These are phyloP conservation scores for Oenanthe javanica DNA, from an alignment of 140 eudicot genomes.

Conservation along the genomic window DNA sequence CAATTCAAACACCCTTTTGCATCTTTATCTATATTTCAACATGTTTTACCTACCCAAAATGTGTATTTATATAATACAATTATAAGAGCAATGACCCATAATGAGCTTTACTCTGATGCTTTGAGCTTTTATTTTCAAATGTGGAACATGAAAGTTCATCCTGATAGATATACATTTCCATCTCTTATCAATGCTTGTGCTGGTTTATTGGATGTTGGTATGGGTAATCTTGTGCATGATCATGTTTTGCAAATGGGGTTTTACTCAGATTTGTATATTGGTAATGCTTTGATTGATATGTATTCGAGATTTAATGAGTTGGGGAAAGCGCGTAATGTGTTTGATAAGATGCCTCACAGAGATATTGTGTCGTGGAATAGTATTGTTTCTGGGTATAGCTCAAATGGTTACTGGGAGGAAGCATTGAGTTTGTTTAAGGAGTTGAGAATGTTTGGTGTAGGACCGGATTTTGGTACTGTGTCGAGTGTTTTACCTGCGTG, in stretches of 20 bases:
- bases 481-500: conserved; percentile 51
- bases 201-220: conserved; percentile 26
- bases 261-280: conserved; percentile 50
- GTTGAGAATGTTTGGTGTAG: conserved; percentile 29
- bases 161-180: conserved; percentile 62
- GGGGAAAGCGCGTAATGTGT: conserved; percentile 38
- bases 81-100: conserved; percentile 62
- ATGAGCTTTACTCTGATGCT: conserved; percentile 44
- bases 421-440: conserved; percentile 32
- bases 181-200: conserved; percentile 69
- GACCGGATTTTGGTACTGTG: conserved; percentile 38
- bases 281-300: conserved; percentile 66
- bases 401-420: conserved; percentile 56
- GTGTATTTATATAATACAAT: conserved; percentile 56
- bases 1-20: conserved; percentile 42
- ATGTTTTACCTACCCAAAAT: conserved; percentile 23
- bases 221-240: conserved; percentile 35
- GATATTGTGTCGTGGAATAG: conserved; percentile 74
- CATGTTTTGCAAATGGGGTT: conserved; percentile 48
- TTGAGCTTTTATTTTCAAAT: conserved; percentile 38
- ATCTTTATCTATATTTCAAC: conserved; percentile 27
- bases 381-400: conserved; percentile 66
- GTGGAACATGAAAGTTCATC: conserved; percentile 33
- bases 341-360: conserved; percentile 42
- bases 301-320: conserved; percentile 31